Evolutionary conservation across 768 basidiomycete species (phyloP), one percentile per base, ranked within the genome.

Genomic region (Clathrus columnatus): DNA sequence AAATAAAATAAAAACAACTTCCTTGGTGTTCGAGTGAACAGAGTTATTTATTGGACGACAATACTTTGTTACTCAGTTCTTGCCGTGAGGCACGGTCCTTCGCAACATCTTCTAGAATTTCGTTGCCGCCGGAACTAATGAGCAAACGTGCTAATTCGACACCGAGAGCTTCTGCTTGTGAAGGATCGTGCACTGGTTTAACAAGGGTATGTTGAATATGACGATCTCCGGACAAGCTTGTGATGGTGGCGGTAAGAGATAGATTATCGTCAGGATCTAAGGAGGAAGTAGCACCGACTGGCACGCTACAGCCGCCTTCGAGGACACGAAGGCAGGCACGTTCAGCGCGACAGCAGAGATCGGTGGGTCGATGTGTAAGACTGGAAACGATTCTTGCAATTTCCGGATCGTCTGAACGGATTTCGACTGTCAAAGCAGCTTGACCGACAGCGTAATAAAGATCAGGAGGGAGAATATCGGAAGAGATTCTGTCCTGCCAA

Each of bases 291-390:
- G 91, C 84, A 3, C 94, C 95, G 16, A 99, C 93, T 2, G 95
- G 95, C 0, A 99, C 94, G 59, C 90, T 93, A 71, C 96, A 99
- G 23, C 96, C 96, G 26, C 96, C 96, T 69, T 98, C 96, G 51
- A 98, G 75, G 21, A 85, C 84, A n/a, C 85, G 76, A 60, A 98
- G 73, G 68, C 88, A 86, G 1, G 86, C 88, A 14, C 96, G 81
- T 70, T 99, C 96, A 1, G 92, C 91, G 23, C 78, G 72, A 63
- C 86, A 90, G 53, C 65, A 71, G 84, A 84, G 91, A 47, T 82
- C 76, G 0, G 91, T 92, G 66, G 78, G 74, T 71, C 82, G 80
- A 66, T 96, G 88, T 1, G 81, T 89, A 47, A 93, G 67, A 23
- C 73, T 74, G 29, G 76, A 70, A 66, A 92, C 84, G 27, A 94